phyloP scores from a whole-genome alignment of 2,329 filamentous ascomycete species.

The Aspergillus thermomutatus region DNA sequence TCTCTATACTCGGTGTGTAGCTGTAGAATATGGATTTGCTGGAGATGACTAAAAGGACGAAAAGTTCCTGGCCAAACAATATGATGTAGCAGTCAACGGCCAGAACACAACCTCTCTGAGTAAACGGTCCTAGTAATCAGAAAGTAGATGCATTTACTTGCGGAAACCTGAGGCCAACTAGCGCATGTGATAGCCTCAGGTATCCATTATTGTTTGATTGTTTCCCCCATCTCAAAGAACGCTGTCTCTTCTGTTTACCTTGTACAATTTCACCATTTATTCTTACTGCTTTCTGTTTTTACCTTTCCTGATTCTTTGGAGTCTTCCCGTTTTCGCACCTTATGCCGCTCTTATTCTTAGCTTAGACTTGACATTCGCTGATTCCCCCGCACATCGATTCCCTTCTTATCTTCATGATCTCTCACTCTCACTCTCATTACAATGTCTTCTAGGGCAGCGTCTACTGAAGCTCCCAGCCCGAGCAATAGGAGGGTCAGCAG shows the following conservation, averaged over 20 bases:
- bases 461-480: neutral
- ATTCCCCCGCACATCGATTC: neutral
- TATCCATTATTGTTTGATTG: neutral
- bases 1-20: neutral
- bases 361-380: neutral
- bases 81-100: neutral
- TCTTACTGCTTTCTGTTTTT: neutral
- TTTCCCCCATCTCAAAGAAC: neutral
- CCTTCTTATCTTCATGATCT: neutral
- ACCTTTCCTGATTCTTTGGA: neutral
- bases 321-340: neutral
- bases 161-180: neutral
- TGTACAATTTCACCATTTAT: neutral
- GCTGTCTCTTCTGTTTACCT: neutral
- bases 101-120: neutral
- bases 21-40: neutral
- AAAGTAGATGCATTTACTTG: neutral
- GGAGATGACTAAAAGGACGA: neutral
- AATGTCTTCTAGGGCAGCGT: neutral
- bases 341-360: neutral
- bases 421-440: neutral
- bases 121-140: neutral
- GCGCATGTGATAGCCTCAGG: neutral
- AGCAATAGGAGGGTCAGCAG: neutral
- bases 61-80: neutral